Evolutionary conservation across 73 alveolate species (phyloP).

Genomic region (Effrenium voratum): DNA sequence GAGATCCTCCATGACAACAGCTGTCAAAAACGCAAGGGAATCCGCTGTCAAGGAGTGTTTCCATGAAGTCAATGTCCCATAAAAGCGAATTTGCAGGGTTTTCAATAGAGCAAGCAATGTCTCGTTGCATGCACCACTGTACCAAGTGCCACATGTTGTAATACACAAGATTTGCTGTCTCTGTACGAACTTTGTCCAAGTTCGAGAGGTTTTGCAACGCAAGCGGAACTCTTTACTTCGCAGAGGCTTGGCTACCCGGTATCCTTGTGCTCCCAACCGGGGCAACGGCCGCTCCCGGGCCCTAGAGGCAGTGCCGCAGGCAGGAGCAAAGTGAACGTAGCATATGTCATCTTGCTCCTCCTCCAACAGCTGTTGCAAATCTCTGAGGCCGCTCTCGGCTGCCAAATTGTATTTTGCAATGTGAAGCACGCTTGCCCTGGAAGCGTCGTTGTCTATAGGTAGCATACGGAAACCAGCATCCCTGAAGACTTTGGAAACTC

Average conservation of each 20-base stretch:
- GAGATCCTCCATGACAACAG: neutral
- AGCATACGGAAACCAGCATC: neutral
- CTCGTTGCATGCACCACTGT: too few relatives aligned
- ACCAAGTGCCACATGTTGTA: neutral
- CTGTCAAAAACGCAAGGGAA: neutral
- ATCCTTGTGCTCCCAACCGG: neutral
- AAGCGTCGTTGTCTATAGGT: neutral
- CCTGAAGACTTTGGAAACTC: neutral
- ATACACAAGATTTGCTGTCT: neutral
- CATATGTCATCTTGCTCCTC: neutral
- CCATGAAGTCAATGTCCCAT: neutral
- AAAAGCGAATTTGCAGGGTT: neutral
- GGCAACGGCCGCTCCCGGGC: neutral
- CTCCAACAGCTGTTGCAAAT: neutral
- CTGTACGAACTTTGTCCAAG: neutral
- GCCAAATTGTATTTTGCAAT: neutral
- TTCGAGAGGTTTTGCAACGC: neutral
- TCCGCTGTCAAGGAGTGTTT: neutral
- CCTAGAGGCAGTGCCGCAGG: neutral
- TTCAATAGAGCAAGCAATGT: neutral
- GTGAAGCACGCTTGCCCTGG: neutral
- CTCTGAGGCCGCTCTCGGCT: too few relatives aligned
- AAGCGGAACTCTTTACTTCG: neutral
- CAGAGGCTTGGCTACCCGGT: neutral
- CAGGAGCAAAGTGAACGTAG: neutral